Conservation (phyloP, 495 filamentous ascomycete genomes). For the Aspergillus homomorphus region DNA sequence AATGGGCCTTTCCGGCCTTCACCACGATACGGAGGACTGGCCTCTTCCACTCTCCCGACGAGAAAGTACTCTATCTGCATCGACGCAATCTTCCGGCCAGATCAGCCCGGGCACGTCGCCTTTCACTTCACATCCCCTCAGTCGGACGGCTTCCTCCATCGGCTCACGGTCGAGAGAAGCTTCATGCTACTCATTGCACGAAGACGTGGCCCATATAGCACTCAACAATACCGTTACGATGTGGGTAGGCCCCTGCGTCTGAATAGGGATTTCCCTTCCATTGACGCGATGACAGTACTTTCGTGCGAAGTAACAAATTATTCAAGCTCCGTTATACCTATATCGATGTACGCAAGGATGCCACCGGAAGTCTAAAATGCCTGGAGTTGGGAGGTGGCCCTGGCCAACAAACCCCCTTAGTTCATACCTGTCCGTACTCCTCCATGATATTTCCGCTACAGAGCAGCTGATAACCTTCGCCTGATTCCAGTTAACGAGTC, state of each 20-base stretch:
- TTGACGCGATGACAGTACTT: slow-evolving; percentile 29
- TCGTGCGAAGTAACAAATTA: slow-evolving; percentile 36
- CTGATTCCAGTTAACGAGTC: slow-evolving; percentile 35
- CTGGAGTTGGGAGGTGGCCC: slow-evolving; percentile 40
- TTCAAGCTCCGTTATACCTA: slow-evolving; percentile 44
- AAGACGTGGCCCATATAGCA: slow-evolving; percentile 37
- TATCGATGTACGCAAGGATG: slow-evolving; percentile 45
- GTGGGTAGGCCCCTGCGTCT: slow-evolving; percentile 20
- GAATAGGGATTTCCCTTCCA: not conserved
- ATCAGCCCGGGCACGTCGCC: slow-evolving; percentile 34
- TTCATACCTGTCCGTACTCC: slow-evolving; percentile 40
- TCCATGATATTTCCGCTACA: not conserved
- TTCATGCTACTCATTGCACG: slow-evolving; percentile 33
- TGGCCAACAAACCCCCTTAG: slow-evolving; percentile 40
- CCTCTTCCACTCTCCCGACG: slow-evolving; percentile 31
- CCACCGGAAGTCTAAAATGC: slow-evolving; percentile 36
- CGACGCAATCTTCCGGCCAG: slow-evolving; percentile 40
- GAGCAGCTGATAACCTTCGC: not conserved
- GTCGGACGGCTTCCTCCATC: slow-evolving; percentile 32
- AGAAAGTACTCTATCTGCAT: slow-evolving; percentile 38
- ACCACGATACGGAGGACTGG: slow-evolving; percentile 37
- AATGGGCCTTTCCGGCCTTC: slow-evolving; percentile 28
- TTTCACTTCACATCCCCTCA: slow-evolving; percentile 18
- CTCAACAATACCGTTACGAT: slow-evolving; percentile 40
- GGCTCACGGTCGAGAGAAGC: slow-evolving; percentile 34